phyloP scores from a whole-genome alignment of 1,139 yeast species.

The Diutina rugosa region DNA sequence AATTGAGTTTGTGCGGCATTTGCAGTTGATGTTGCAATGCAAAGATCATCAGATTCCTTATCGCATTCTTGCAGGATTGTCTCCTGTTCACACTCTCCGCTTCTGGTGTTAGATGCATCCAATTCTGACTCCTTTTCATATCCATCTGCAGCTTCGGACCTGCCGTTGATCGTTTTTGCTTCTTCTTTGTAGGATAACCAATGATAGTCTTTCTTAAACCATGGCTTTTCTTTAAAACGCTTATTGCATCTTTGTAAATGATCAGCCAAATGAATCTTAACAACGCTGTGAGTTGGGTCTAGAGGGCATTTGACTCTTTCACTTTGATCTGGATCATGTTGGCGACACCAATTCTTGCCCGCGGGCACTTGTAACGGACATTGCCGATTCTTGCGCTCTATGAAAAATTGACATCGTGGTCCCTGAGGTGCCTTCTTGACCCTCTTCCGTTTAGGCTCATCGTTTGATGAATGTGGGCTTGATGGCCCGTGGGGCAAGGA shows the following conservation, averaged over 20 bases:
- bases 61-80: not conserved
- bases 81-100: not conserved
- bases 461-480: not conserved
- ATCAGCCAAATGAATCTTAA: slow-evolving; percentile 39
- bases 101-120: not conserved
- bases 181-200: slow-evolving; percentile 1
- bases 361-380: slow-evolving; percentile 53
- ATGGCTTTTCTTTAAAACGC: slow-evolving; percentile 20
- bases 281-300: slow-evolving; percentile 64
- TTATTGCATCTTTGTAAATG: slow-evolving; percentile 59
- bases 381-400: slow-evolving; percentile 34
- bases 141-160: not conserved
- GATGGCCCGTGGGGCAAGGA: not conserved
- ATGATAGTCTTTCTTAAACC: slow-evolving; percentile 34
- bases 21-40: not conserved
- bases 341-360: slow-evolving; percentile 44
- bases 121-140: not conserved
- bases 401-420: slow-evolving; percentile 31
- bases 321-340: slow-evolving; percentile 25
- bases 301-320: slow-evolving; percentile 64
- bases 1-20: not conserved
- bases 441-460: not conserved
- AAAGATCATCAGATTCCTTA: not conserved
- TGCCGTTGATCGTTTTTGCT: not conserved
- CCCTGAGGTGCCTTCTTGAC: slow-evolving; percentile 4